Base-by-base conservation (phyloP, 2,329 filamentous ascomycete genomes). In the Polychaeton citri region DNA sequence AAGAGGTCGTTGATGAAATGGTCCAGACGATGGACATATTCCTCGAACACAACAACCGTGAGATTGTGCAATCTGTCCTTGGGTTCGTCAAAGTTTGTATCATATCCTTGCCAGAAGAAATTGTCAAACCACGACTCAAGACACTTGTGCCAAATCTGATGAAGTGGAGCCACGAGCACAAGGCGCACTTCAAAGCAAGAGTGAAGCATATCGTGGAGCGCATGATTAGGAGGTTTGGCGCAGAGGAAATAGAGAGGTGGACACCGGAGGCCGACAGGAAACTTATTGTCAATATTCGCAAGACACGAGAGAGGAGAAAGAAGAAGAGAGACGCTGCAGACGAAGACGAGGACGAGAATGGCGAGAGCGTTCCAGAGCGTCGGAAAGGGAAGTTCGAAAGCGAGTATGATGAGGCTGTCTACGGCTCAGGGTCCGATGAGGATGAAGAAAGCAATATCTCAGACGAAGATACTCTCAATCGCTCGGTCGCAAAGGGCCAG, bases 131-230 rank as follows among this genome's bases (percentile, higher is more conserved):
- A 4, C 76, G 86, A 17, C 73, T 98, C 21, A 65, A 70, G 20
- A 76, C 77, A 0, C 69, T 98, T 33, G 74, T 98, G 2, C 84
- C 87, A 3, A 93, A 93, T 59, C 68, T 96, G 15, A 84, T 96
- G 69, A 76, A 87, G 30, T 98, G 90, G 88, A 87, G 82, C 55
- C 85, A 95, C 59, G 90, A 98, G 61, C 92, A 98, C 68, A 96
- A 96, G 65, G 86, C 86, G 9, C 86, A 93, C 56, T 90, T 98
- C 65, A 85, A 88, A 52, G 79, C 83, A 34, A 98, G 96, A 67
- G 87, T 98, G 48, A 96, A 95, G 74, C 87, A 95, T 54, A 96
- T 98, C 44, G 66, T 98, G 12, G 90, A 98, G 63, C 77, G 90
- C 35, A 85, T 95, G 72, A 81, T 96, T 16, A 76, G 88, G 33